Evolutionary conservation across 2,329 filamentous ascomycete genomes (phyloP).

Genomic region (Fusarium drepaniforme): DNA sequence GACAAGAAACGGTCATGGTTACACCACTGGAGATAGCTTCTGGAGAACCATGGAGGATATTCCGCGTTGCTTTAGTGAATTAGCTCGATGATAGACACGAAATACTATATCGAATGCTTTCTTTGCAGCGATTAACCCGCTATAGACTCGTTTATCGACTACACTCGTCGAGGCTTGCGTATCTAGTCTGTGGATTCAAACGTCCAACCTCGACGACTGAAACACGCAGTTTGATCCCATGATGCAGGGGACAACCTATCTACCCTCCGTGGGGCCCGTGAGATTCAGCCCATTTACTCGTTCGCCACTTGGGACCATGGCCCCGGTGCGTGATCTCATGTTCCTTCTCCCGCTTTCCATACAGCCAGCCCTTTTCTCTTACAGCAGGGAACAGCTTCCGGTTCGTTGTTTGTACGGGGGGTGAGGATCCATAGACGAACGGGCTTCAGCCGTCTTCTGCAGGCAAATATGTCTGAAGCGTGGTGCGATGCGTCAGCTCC

Average conservation of each 20-base stretch:
- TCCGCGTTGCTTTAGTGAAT: not conserved
- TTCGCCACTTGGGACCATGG: not conserved
- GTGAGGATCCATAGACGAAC: not conserved
- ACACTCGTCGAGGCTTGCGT: not conserved
- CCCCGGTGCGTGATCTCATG: not conserved
- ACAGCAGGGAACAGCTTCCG: not conserved
- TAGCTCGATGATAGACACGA: not conserved
- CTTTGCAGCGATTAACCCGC: not conserved
- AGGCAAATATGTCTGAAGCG: slow-evolving; percentile 2
- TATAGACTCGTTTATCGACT: not conserved
- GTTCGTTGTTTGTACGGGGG: not conserved
- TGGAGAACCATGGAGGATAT: not conserved
- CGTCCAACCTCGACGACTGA: slow-evolving; percentile 12
- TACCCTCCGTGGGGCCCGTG: not conserved
- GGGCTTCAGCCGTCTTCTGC: not conserved
- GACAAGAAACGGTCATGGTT: not conserved
- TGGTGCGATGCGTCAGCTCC: slow-evolving; percentile 1
- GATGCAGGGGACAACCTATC: slow-evolving; percentile 18
- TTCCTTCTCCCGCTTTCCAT: not conserved
- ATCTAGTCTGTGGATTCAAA: not conserved
- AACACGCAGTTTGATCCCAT: slow-evolving; percentile 6
- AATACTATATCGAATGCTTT: not conserved
- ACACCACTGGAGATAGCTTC: not conserved
- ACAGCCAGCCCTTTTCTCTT: not conserved
- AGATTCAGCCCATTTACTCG: slow-evolving; percentile 1